Conservation (phyloP, 1,139 yeast species). For the Yamadazyma atlantica region DNA sequence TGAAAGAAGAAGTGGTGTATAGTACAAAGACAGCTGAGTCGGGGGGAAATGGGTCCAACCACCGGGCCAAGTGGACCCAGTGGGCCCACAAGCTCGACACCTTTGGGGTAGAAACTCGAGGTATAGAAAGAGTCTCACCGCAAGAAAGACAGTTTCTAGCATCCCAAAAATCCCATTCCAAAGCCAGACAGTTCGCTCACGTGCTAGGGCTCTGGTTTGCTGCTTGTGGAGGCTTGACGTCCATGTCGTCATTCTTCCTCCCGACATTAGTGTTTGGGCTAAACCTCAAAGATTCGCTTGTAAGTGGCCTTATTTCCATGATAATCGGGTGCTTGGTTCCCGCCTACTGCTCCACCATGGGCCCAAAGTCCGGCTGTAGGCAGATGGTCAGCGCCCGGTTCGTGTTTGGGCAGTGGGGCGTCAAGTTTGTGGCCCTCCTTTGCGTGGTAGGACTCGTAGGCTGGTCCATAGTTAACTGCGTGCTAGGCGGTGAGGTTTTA, state of each 20-base stretch:
- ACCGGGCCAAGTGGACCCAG: not conserved
- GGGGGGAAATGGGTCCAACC: too few species aligned
- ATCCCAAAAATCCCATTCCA: constrained; percentile 25
- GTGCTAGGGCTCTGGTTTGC: constrained; percentile 57
- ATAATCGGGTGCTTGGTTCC: constrained; percentile 39
- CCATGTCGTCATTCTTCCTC: constrained; percentile 40
- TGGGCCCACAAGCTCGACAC: constrained; percentile 31
- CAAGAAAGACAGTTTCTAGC: constrained; percentile 51
- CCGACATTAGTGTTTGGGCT: constrained; percentile 32
- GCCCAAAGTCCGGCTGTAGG: constrained; percentile 41
- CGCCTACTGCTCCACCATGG: constrained; percentile 41
- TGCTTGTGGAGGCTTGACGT: constrained; percentile 41
- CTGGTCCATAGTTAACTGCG: constrained; percentile 43
- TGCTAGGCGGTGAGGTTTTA: constrained; percentile 38
- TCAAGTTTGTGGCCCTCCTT: constrained; percentile 32
- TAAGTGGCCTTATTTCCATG: constrained; percentile 32
- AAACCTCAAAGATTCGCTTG: constrained; percentile 27
- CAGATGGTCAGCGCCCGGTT: constrained; percentile 43
- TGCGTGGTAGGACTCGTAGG: constrained; percentile 40
- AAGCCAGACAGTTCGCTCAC: constrained; percentile 49
- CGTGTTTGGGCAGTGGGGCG: constrained; percentile 41
- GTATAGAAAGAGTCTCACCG: constrained; percentile 76
- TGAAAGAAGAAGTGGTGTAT: constrained; percentile 1
- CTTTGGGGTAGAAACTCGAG: constrained; percentile 71
- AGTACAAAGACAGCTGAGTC: not conserved